A percentile compares a stretch with the other conserved stretches of the same genome.
Conservation (phyloP, 73 alveolate species). For the Tetrahymena malaccensis region DNA sequence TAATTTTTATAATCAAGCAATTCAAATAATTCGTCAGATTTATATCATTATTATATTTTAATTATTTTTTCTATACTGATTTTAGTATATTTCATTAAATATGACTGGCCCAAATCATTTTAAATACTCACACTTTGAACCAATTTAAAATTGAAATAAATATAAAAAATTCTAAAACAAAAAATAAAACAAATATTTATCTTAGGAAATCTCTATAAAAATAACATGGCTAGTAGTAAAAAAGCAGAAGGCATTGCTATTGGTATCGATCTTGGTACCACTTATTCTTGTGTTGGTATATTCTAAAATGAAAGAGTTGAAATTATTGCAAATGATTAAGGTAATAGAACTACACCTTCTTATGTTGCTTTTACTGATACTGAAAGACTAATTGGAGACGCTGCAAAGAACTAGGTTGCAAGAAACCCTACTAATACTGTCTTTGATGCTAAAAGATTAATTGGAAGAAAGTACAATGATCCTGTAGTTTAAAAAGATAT, state of each 20-base stretch:
- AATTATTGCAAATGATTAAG: slow-evolving; percentile 93
- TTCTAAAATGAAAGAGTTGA: slow-evolving; percentile 94
- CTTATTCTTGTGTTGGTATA: slow-evolving; percentile 95
- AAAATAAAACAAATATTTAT: background rate
- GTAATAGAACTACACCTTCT: slow-evolving; percentile 95
- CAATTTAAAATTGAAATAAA: background rate
- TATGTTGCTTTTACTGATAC: slow-evolving; percentile 93
- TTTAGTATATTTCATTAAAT: background rate
- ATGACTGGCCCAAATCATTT: background rate
- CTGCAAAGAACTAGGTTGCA: slow-evolving; percentile 90
- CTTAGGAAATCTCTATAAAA: background rate
- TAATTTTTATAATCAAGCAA: background rate
- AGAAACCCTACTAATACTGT: slow-evolving; percentile 92
- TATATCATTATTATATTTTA: background rate
- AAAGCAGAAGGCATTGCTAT: slow-evolving; percentile 35
- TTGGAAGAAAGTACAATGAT: slow-evolving; percentile 87
- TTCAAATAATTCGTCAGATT: background rate
- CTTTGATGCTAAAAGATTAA: slow-evolving; percentile 85
- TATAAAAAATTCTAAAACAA: background rate
- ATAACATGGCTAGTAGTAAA: background rate
- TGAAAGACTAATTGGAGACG: slow-evolving; percentile 94
- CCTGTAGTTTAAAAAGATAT: slow-evolving; percentile 81
- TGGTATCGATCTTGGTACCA: slow-evolving; percentile 96
- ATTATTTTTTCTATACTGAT: background rate
- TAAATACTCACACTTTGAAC: background rate